Base-by-base conservation (phyloP, 305 asterid species). In the Fraxinus greggii region DNA sequence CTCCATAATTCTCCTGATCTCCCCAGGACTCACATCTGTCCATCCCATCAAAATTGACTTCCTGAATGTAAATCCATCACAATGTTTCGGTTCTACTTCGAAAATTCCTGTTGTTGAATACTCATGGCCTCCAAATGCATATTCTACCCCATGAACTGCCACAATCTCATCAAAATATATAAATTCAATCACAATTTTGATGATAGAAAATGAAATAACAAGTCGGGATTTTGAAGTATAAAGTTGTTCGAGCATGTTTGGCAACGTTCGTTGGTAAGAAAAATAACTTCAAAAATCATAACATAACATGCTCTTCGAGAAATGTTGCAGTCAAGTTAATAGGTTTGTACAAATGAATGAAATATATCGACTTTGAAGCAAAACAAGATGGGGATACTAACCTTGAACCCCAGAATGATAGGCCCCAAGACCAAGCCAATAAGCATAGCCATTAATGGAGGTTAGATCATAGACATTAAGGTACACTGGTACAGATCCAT, bases 341-440 rank as follows among this genome's bases (percentile, higher is more conserved):
- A 65, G 7, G 54, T 42, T 65, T 9, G 5, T 28, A 8, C 32
- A 1, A 65, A 65, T 24, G 6, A 63, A 8, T 10, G 72, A 24
- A 24, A 8, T 24, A 12, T 24, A 7, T 65, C 19, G 13, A 26
- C 19, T 65, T 65, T 12, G 32, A 70, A 28, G 72, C n/a, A 4
- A 36, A 48, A 19, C 7, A 42, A 69, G 42, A 75, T 23, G 8
- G 73, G 48, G 29, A 15, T 7, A 65, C 82, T 48, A 24, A 91
- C 98, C 97, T 92, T 94, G 91, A 80, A 94, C 91, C 4, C 94
- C 98, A 73, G 98, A 94, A 87, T 94, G 98, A 82, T 89, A 92
- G 77, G 87, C 98, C 7, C 97, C 98, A n/a, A 94, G 96, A 7
- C 98, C 98, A 9, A 93, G 77, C 98, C 98, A 93, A 72, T 92